Evolutionary conservation across 306 rosid genomes (phyloP).

Genomic region (Rubus idaeus): DNA sequence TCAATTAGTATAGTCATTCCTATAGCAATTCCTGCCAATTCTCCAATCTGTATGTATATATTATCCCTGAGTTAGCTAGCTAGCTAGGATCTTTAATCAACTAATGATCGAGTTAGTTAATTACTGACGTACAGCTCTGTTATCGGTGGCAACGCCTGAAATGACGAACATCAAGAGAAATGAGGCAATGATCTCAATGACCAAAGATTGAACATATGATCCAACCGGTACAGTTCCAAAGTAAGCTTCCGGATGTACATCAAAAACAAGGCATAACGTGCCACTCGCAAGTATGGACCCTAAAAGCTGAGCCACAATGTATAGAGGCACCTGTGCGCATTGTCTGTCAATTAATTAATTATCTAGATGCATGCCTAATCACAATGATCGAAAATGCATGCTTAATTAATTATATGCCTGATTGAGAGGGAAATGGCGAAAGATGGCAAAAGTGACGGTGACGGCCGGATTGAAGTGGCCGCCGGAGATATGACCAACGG

Average conservation of each 20-base stretch:
- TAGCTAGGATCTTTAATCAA: too few species aligned
- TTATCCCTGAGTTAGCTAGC: not conserved
- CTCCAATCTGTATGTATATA: conserved; percentile 49
- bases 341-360: not conserved
- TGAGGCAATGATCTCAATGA: conserved; percentile 51
- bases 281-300: conserved; percentile 70
- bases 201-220: conserved; percentile 40
- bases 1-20: conserved; percentile 57
- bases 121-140: conserved; percentile 52
- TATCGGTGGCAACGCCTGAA: conserved; percentile 74
- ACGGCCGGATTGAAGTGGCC: conserved; percentile 68
- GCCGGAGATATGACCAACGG: conserved; percentile 69
- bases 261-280: conserved; percentile 42
- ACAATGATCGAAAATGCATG: not conserved
- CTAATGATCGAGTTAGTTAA: not conserved
- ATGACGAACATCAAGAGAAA: conserved; percentile 67
- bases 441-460: conserved; percentile 50
- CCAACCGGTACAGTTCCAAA: conserved; percentile 63
- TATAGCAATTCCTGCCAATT: conserved; percentile 64
- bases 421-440: conserved; percentile 43
- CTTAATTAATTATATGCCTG: conserved; percentile 21
- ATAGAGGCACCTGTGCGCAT: conserved; percentile 53
- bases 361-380: not conserved
- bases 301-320: conserved; percentile 42
- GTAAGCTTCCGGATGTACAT: conserved; percentile 24